Evolutionary conservation across 1,284 basidiomycete genomes (phyloP), one percentile per base, ranked within the genome.

Genomic region (Tilletiopsis washingtonensis): DNA sequence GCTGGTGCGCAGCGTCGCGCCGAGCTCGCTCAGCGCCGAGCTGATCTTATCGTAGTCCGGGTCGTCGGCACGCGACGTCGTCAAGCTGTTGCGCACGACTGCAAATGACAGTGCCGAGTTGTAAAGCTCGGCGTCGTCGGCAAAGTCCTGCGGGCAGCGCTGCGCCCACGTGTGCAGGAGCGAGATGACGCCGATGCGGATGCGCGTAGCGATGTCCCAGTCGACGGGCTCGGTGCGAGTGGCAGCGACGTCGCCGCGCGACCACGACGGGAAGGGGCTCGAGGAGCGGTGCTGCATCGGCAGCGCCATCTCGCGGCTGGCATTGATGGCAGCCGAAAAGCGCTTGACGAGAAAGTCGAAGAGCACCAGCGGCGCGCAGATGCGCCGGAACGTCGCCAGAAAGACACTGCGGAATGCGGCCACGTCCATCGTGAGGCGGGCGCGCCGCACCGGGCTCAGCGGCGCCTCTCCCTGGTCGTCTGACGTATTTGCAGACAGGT

Each of bases 241-340:
- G 15, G 55, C 48, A 9, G 41, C 57, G 3, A 61, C 46, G n/a
- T 42, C 47, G 47, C 56, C 43, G 17, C 49, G 40, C n/a, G 54
- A 54, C 69, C 69, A 71, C 3, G 64, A 59, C 0, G 69, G 69
- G 49, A 65, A 71, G 17, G 59, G 66, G 44, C 62, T 67, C 25
- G 59, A 53, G 25, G 59, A 54, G 19, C 54, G 59, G 41, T 49
- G 61, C 40, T 56, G 61, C 6, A 56, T 52, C 5, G 61, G 54
- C 14, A 54, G 47, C 12, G 59, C 51, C 37, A 70, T 53, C 56
- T 71, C 70, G 40, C 59, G 59, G 48, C 63, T 61, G 14, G 70
- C 70, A 3, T 54, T 62, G 46, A 67, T 54, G 3, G 70, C 70
- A 6, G 54, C 49, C 1, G 48, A 43, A 57, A 69, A 71, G 37